Conservation (phyloP, 2,329 filamentous ascomycete species). For the Coleophoma cylindrospora region DNA sequence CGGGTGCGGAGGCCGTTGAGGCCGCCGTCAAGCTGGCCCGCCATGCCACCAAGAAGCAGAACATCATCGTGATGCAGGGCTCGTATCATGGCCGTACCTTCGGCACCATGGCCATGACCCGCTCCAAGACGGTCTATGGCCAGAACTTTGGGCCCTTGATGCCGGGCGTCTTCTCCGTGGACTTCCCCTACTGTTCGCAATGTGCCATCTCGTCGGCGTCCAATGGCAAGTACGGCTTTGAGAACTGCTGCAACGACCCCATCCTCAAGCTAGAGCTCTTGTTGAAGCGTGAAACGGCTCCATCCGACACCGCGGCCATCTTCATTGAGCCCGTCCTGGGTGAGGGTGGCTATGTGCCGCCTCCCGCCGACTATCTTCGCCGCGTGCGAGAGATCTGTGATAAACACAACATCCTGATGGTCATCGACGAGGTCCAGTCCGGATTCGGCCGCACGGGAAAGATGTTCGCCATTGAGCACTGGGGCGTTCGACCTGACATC, state of each 20-base stretch:
- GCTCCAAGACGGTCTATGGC: conserved; percentile 30
- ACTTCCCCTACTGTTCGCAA: conserved; percentile 33
- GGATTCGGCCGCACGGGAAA: conserved; percentile 93
- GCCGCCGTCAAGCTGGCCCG: conserved; percentile 88
- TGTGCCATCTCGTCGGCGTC: conserved; percentile 26
- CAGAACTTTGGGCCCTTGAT: conserved; percentile 29
- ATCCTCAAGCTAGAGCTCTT: conserved; percentile 38
- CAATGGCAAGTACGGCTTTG: conserved; percentile 24
- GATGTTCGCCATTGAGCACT: conserved; percentile 89
- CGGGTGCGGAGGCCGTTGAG: conserved; percentile 89
- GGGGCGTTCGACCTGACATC: conserved; percentile 86
- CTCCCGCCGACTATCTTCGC: conserved; percentile 77
- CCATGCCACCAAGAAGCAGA: conserved; percentile 39
- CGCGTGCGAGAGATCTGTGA: conserved; percentile 79
- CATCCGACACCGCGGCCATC: conserved; percentile 73
- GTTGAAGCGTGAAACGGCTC: conserved; percentile 61
- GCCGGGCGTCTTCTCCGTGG: conserved; percentile 31
- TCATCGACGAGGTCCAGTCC: conserved; percentile 96
- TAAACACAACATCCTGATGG: conserved; percentile 88
- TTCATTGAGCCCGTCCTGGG: conserved; percentile 93
- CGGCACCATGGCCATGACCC: conserved; percentile 47
- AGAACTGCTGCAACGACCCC: conserved; percentile 34
- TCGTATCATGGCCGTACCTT: conserved; percentile 91
- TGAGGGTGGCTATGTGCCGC: conserved; percentile 91
- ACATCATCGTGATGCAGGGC: conserved; percentile 80